A percentile compares a stretch with the other conserved stretches of the same genome.
phyloP scores from a whole-genome alignment of 2,329 filamentous ascomycete genomes.

The Hypomyces rosellus region DNA sequence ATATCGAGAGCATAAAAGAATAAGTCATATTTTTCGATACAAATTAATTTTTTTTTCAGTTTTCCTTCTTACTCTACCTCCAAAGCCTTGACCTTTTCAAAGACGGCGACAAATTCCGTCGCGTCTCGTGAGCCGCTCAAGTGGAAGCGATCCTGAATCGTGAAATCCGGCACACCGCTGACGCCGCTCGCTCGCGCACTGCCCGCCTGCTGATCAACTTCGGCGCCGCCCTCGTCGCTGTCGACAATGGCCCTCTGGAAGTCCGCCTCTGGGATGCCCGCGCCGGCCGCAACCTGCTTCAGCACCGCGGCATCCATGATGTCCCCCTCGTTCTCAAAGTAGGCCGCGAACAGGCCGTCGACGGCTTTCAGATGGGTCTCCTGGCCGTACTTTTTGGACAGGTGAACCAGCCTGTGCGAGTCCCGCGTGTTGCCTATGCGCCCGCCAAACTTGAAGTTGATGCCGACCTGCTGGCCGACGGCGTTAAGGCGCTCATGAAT shows the following conservation, averaged over 20 bases:
- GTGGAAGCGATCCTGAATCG: conserved; percentile 60
- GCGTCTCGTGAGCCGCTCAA: conserved; percentile 65
- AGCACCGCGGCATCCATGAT: conserved; percentile 36
- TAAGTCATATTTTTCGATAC: background rate
- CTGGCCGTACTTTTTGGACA: conserved; percentile 42
- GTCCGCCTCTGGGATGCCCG: conserved; percentile 41
- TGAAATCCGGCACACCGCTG: conserved; percentile 66
- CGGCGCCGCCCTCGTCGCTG: conserved; percentile 42
- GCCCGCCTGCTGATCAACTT: conserved; percentile 26
- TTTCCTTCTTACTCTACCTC: conserved; percentile 12
- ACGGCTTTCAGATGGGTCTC: conserved; percentile 53
- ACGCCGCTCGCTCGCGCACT: conserved; percentile 33
- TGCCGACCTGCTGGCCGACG: conserved; percentile 30
- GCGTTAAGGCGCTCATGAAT: conserved; percentile 24
- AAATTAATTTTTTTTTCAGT: background rate
- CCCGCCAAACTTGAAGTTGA: conserved; percentile 46
- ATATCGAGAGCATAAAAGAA: background rate
- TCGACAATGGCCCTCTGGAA: conserved; percentile 32
- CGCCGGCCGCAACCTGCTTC: conserved; percentile 24
- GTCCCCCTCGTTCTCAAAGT: conserved; percentile 39
- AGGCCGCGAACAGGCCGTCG: conserved; percentile 34
- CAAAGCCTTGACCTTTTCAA: conserved; percentile 48
- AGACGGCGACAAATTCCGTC: conserved; percentile 57
- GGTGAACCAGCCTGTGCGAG: conserved; percentile 42
- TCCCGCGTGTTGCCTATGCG: conserved; percentile 38